Evolutionary conservation across 768 basidiomycete genomes (phyloP), one percentile per base, ranked within the genome.

Genomic region (Leccinum obscurum): DNA sequence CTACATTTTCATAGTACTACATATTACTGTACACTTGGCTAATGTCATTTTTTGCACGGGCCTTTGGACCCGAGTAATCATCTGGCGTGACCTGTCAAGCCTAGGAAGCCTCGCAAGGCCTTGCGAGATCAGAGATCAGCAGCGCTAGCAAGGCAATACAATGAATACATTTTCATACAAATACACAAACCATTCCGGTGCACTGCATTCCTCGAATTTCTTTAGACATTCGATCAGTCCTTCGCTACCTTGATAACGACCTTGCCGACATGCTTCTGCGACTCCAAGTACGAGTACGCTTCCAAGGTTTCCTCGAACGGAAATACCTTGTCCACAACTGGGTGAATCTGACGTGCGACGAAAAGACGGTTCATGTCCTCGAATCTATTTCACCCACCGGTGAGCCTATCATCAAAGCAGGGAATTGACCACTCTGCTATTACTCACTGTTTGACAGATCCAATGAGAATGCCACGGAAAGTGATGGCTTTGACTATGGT

Each of bases 231-330:
- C 44, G 4, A 11, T 72, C 35, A 67, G 46, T 64, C 49, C 57
- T 54, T 62, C 28, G 68, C 35, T 28, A 85, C 79, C 71, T 77
- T 78, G 60, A 86, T 81, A 17, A 83, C 82, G 15, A 86, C 78
- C 72, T 88, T 87, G 15, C 86, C 87, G 22, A 86, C 80, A 67
- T 87, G 84, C 59, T 77, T 77, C 61, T 85, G 84, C 1, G 78
- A 80, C 60, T 79, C 75, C 57, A 85, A 74, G 66, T 85, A 78
- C 50, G 74, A 72, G 67, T 83, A 87, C 1, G 86, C 86, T 50
- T 80, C 73, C 30, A 76, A 70, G 6, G 79, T 74, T n/a, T 87
- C 69, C 52, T 82, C 80, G 65, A 86, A 88, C 11, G 74, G 57
- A 75, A 87, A 88, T 0, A 86, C 79, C 70, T 79, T 81, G 75